Conservation (phyloP, 331 rosid genomes). For the Malus hybrid region DNA sequence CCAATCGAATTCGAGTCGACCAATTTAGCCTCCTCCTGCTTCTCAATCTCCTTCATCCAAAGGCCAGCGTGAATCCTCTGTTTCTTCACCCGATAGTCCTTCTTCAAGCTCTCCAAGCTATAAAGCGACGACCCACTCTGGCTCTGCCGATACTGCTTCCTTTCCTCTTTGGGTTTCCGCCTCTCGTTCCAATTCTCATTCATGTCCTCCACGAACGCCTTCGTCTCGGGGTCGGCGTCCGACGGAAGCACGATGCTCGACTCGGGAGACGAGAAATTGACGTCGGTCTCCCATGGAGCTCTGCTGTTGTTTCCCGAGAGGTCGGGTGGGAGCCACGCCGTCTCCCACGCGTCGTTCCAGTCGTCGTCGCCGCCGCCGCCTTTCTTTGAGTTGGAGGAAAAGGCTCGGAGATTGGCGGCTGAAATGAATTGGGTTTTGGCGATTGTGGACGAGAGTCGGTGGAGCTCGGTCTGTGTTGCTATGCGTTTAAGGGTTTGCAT, state of each 20-base stretch:
- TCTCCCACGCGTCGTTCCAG: slow-evolving; percentile 94
- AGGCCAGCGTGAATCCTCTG: slow-evolving; percentile 83
- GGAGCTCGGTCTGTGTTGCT: slow-evolving; percentile 13
- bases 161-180: slow-evolving; percentile 43
- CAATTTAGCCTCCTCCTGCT: slow-evolving; percentile 77
- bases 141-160: slow-evolving; percentile 5
- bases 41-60: slow-evolving; percentile 94
- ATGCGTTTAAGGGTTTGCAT: slow-evolving; percentile 49
- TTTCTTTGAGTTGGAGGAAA: slow-evolving; percentile 31
- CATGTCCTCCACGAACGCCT: slow-evolving; percentile 90
- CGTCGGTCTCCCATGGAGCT: slow-evolving; percentile 89
- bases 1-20: slow-evolving; percentile 28
- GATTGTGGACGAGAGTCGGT: neutral
- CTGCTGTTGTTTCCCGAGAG: slow-evolving; percentile 35
- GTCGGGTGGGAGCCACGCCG: slow-evolving; percentile 96
- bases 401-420: neutral
- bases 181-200: slow-evolving; percentile 77
- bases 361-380: slow-evolving; percentile 46
- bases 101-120: slow-evolving; percentile 72
- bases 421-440: slow-evolving; percentile 5
- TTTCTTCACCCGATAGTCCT: slow-evolving; percentile 81
- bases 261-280: slow-evolving; percentile 47
- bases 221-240: slow-evolving; percentile 62
- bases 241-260: slow-evolving; percentile 25
- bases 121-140: slow-evolving; percentile 41